Evolutionary conservation across 257 asterid species (phyloP).

Genomic region (Scutellaria barbata): DNA sequence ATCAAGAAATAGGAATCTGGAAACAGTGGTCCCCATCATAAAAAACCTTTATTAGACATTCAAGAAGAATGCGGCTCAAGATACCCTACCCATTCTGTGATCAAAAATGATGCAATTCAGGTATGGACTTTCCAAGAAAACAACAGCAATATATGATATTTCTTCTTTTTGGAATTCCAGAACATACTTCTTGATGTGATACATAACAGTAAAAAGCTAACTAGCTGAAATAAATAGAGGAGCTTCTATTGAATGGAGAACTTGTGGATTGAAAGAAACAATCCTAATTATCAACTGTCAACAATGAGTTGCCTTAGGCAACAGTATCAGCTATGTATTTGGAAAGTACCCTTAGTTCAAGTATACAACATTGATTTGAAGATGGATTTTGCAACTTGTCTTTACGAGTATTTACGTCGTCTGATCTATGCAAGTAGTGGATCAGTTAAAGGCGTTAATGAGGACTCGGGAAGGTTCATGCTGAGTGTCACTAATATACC

Average conservation of each 20-base stretch:
- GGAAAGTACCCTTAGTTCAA: no score
- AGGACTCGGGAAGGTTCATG: constrained; percentile 61
- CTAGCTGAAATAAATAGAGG: background rate
- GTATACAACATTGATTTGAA: no score
- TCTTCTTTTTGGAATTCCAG: no score
- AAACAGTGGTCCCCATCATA: background rate
- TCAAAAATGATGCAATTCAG: constrained; percentile 23
- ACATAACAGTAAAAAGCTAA: no score
- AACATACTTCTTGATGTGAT: background rate
- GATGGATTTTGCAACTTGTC: background rate
- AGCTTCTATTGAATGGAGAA: constrained; percentile 1
- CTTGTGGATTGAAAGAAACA: background rate
- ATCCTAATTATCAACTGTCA: background rate
- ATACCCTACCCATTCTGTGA: background rate
- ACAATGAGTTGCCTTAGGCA: no score
- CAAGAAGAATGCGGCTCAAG: constrained; percentile 28
- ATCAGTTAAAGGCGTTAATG: constrained; percentile 43
- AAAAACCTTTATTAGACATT: constrained; percentile 2
- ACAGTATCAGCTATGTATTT: no score
- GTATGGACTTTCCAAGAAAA: background rate
- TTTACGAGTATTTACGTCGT: background rate
- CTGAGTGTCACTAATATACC: constrained; percentile 69
- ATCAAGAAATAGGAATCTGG: background rate
- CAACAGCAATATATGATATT: background rate
- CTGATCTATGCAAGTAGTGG: constrained; percentile 59